Evolutionary conservation across 352 stramenopile genomes (phyloP), one percentile per base, ranked within the genome.

Genomic region (Globisporangium echinulatum): DNA sequence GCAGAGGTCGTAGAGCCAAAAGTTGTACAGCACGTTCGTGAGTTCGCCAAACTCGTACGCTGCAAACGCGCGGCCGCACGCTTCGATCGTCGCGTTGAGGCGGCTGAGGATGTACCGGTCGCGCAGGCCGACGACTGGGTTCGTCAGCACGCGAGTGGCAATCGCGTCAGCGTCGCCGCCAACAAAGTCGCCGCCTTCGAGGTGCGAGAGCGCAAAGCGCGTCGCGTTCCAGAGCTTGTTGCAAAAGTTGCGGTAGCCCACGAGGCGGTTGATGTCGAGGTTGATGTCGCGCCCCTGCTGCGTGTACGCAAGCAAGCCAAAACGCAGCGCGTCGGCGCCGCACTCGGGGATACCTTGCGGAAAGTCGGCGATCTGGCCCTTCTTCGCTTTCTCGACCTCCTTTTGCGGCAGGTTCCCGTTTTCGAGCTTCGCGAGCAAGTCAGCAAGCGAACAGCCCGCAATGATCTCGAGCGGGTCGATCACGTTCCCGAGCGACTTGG

Each of bases 181-280:
- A 7, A 61, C 69, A 46, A 89, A 87, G 14, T 67, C 81, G 40
- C 69, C 81, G 40, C 72, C 76, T 43, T 95, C 96, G 13, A 99
- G 77, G 78, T 99, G 98, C 42, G 94, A 94, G 64, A 99, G 89
- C 49, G 96, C 96, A 73, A 99, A 99, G 52, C 94, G 92, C 54
- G 96, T 98, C 7, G 96, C 97, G 72, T 99, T 99, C 98, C 98
- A 99, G 36, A 99, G 83, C 76, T 99, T 99, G 87, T 99, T 99
- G 68, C 98, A 99, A 72, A 99, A 99, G 74, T 99, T 97, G 58
- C 98, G 90, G 77, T 99, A 99, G 37, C 94, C 96, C 49, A 99
- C 96, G 17, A 99, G 85, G 60, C 97, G 90, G 58, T 99, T 98
- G 68, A 99, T 99, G 77, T 99, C 97, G 57, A 99, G 73, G 74